phyloP scores from a whole-genome alignment of 1,139 yeast genomes.

The Waltiozyma sp. region DNA sequence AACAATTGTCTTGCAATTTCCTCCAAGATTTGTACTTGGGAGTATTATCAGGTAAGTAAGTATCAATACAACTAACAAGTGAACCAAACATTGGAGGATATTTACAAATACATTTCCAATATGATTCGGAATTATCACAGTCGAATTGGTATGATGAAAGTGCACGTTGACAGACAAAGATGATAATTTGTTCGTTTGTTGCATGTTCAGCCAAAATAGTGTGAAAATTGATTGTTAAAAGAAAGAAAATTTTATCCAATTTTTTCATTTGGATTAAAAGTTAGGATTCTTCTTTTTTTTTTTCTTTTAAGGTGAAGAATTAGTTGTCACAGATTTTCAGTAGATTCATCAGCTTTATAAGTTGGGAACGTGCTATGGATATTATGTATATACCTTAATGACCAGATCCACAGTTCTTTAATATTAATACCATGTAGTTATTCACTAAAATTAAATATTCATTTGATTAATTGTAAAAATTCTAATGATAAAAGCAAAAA shows the following conservation, averaged over 20 bases:
- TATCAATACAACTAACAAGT: not conserved
- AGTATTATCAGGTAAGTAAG: not conserved
- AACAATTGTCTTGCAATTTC: not conserved
- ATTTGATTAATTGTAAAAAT: no score
- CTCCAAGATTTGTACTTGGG: not conserved
- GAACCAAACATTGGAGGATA: not conserved
- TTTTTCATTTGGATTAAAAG: not conserved
- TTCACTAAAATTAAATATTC: no score
- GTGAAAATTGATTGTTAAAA: not conserved
- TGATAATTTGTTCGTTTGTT: not conserved
- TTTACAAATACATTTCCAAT: not conserved
- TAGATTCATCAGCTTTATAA: no score
- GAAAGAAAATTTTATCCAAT: not conserved
- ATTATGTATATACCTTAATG: no score
- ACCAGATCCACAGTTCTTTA: no score
- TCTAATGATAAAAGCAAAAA: no score
- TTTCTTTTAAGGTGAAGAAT: no score
- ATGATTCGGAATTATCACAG: not conserved
- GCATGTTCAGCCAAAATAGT: not conserved
- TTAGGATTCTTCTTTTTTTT: no score
- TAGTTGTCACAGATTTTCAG: no score
- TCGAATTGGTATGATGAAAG: not conserved
- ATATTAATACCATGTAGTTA: no score
- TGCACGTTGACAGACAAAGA: not conserved
- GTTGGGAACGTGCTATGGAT: no score